Evolutionary conservation across 2,329 filamentous ascomycete species (phyloP).

Genomic region (Diaporthe caulivora): DNA sequence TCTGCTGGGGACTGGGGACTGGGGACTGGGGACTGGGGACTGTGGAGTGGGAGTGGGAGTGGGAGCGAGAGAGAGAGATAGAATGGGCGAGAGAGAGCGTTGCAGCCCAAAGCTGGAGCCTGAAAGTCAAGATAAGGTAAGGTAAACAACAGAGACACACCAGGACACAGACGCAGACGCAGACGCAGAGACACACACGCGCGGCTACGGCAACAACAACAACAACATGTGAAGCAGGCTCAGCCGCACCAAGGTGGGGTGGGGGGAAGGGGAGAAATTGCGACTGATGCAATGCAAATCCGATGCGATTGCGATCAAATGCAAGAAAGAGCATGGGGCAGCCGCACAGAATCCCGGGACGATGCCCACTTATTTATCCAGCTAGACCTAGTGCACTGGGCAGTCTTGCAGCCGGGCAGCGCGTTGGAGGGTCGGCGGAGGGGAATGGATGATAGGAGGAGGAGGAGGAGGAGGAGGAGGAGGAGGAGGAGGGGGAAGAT

Average conservation of each 20-base stretch:
- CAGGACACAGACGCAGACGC: too few relatives aligned
- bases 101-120: slow-evolving; percentile 28
- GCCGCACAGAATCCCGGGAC: background rate
- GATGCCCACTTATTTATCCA: slow-evolving; percentile 30
- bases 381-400: background rate
- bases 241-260: slow-evolving; percentile 32
- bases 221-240: slow-evolving; percentile 37
- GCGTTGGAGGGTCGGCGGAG: background rate
- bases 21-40: slow-evolving; percentile 6
- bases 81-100: slow-evolving; percentile 8
- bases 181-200: background rate
- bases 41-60: background rate
- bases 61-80: slow-evolving; percentile 2
- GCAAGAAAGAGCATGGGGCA: slow-evolving; percentile 31
- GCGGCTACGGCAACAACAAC: slow-evolving; percentile 30
- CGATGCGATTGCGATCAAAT: slow-evolving; percentile 33
- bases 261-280: slow-evolving; percentile 23
- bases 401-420: background rate
- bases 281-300: slow-evolving; percentile 33
- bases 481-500: background rate
- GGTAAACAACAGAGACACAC: slow-evolving; percentile 16
- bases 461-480: background rate
- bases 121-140: slow-evolving; percentile 14
- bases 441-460: too few relatives aligned
- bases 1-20: slow-evolving; percentile 13